A percentile compares a stretch with the other conserved stretches of the same genome.
phyloP scores from a whole-genome alignment of 2,329 filamentous ascomycete genomes.

The Zasmidium angulare region DNA sequence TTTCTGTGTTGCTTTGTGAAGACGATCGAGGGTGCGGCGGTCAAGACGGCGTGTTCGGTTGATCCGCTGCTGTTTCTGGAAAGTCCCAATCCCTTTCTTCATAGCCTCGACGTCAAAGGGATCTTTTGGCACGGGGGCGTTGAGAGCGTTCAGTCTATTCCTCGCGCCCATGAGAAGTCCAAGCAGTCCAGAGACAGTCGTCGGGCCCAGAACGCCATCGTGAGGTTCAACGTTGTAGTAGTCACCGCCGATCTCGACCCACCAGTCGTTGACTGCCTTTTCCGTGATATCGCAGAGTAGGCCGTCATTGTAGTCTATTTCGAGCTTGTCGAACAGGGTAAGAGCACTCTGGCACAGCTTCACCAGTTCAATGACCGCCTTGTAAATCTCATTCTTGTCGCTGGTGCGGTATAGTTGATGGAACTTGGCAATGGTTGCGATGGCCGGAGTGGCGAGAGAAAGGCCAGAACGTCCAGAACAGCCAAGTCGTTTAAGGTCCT shows the following conservation, averaged over 20 bases:
- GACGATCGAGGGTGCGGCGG: slow-evolving; percentile 73
- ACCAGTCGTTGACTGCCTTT: slow-evolving; percentile 88
- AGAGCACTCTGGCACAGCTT: slow-evolving; percentile 89
- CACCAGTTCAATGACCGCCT: slow-evolving; percentile 82
- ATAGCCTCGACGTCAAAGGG: slow-evolving; percentile 82
- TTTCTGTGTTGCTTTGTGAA: slow-evolving; percentile 85
- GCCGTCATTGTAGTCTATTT: slow-evolving; percentile 87
- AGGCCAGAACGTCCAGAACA: slow-evolving; percentile 89
- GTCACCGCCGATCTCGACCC: slow-evolving; percentile 88
- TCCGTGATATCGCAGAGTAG: slow-evolving; percentile 92
- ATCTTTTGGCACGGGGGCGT: slow-evolving; percentile 83
- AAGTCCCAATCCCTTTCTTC: slow-evolving; percentile 80
- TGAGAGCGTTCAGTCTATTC: slow-evolving; percentile 81
- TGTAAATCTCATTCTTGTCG: slow-evolving; percentile 74
- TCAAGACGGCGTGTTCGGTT: slow-evolving; percentile 77
- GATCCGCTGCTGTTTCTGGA: slow-evolving; percentile 86
- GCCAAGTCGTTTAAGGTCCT: slow-evolving; percentile 85
- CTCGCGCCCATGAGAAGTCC: slow-evolving; percentile 87
- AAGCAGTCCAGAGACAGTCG: slow-evolving; percentile 82
- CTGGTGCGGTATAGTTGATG: slow-evolving; percentile 85
- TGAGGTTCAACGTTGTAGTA: slow-evolving; percentile 90
- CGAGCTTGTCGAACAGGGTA: slow-evolving; percentile 81
- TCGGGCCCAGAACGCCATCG: slow-evolving; percentile 89
- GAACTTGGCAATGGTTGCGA: slow-evolving; percentile 87
- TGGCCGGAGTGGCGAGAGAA: slow-evolving; percentile 72